Evolutionary conservation across 192 early-diverging fungal species (phyloP), one percentile per base, ranked within the genome.

Genomic region (Allomyces macrogynus): DNA sequence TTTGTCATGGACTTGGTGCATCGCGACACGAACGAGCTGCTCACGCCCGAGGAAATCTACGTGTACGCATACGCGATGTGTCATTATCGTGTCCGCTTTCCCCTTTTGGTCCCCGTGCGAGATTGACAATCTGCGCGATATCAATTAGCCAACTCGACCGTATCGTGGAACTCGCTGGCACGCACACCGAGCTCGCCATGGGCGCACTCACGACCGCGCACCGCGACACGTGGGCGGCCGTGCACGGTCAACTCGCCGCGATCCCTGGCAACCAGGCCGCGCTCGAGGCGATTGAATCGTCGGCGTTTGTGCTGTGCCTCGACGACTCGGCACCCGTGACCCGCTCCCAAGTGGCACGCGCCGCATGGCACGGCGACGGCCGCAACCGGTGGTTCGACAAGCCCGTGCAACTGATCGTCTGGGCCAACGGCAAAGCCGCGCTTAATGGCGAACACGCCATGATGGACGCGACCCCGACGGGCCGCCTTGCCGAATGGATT

Each of bases 371-470:
- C 67, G 95, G 95, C 61, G 86, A 95, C 72, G 95, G 93, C 61
- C 84, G 85, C 66, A 98, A 98, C 80, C 87, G 95, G 66, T 98
- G 87, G 85, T 95, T 90, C 77, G 95, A 98, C 80, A 95, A 98
- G 78, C 78, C 89, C 60, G 77, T 91, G 65, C 93, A 98, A 78
- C 93, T 98, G 62, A 89, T 95, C 75, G 87, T 95, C 61, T 91
- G 87, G 75, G 93, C 93, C 66, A 98, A 98, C 80, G 95, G 91
- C 69, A 92, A 90, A 75, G 92, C 93, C 61, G 95, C 91, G 24
- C 93, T 95, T 80, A 81, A 85, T 57, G 93, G 86, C 65, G 95
- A 98, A 77, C 32, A 40, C 32, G 32, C 32, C 32, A 40, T 40
- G 32, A 40, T 82, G 81, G 81, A 82, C 61, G 81, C 77, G n/a